Evolutionary conservation across 1,284 basidiomycete genomes (phyloP).

Genomic region (Moesziomyces sp.): DNA sequence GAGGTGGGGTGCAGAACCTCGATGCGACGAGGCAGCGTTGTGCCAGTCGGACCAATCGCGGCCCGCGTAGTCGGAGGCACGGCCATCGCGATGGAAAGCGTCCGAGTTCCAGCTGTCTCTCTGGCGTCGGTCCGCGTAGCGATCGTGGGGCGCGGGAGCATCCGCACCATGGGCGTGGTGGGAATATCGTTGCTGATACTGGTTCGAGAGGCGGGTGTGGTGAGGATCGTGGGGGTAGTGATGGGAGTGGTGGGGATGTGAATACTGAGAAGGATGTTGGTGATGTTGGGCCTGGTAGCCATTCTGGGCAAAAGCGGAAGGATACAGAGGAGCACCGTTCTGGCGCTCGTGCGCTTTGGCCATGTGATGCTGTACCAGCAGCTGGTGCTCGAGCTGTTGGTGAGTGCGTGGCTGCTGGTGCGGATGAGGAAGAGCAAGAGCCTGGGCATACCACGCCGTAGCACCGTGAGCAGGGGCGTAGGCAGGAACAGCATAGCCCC

Average conservation of each 20-base stretch:
- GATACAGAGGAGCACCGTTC: constrained; percentile 9
- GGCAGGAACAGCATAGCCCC: constrained; percentile 19
- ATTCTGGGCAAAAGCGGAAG: constrained; percentile 10
- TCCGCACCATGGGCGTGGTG: constrained; percentile 5
- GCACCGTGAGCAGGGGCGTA: constrained; percentile 20
- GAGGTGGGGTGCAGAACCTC: constrained; percentile 17
- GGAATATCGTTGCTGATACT: background rate
- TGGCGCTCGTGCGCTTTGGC: constrained; percentile 47
- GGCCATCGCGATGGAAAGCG: constrained; percentile 17
- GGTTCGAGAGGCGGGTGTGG: background rate
- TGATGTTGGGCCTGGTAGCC: constrained; percentile 6
- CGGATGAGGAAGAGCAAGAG: constrained; percentile 15
- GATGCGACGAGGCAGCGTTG: constrained; percentile 13
- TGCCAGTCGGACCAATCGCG: constrained; percentile 30
- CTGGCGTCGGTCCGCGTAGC: constrained; percentile 12
- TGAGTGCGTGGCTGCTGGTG: constrained; percentile 43
- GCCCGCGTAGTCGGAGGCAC: constrained; percentile 4
- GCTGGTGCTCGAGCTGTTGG: constrained; percentile 55
- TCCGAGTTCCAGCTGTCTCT: constrained; percentile 22
- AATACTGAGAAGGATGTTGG: constrained; percentile 6
- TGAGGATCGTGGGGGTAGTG: constrained; percentile 14
- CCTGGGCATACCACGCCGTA: constrained; percentile 29
- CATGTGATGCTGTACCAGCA: constrained; percentile 50
- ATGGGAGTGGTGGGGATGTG: constrained; percentile 14
- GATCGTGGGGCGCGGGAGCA: too few species aligned